Conservation (phyloP, 2,329 filamentous ascomycete species). For the Cladosporium sp. region DNA sequence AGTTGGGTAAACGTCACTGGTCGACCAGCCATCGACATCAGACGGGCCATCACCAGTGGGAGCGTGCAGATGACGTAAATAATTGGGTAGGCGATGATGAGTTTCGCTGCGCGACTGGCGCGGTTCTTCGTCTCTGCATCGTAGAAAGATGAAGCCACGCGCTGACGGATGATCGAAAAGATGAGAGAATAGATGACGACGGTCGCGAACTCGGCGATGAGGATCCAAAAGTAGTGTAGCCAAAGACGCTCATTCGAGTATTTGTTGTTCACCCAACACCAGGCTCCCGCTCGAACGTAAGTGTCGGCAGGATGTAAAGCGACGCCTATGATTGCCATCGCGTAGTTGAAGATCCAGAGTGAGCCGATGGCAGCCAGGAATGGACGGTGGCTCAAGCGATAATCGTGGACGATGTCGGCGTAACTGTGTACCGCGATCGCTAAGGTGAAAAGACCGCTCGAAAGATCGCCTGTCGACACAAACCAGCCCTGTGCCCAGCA, state of each 20-base stretch:
- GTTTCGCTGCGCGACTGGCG: slow-evolving; percentile 42
- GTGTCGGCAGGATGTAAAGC: slow-evolving; percentile 41
- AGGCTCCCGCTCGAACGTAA: slow-evolving; percentile 61
- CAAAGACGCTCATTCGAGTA: slow-evolving; percentile 53
- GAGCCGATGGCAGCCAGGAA: slow-evolving; percentile 48
- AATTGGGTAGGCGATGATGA: slow-evolving; percentile 62
- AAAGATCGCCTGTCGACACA: slow-evolving; percentile 60
- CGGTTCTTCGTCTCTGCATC: slow-evolving; percentile 33
- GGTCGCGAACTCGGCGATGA: slow-evolving; percentile 49
- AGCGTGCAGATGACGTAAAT: slow-evolving; percentile 65
- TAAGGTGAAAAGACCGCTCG: slow-evolving; percentile 62
- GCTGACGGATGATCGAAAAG: slow-evolving; percentile 36
- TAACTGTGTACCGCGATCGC: slow-evolving; percentile 63
- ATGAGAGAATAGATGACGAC: slow-evolving; percentile 45
- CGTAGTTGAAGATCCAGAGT: slow-evolving; percentile 58
- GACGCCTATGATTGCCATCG: slow-evolving; percentile 48
- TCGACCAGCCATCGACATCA: slow-evolving; percentile 55
- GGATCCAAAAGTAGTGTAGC: slow-evolving; percentile 63
- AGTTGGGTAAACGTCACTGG: slow-evolving; percentile 36
- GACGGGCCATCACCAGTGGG: slow-evolving; percentile 59
- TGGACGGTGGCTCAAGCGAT: slow-evolving; percentile 44
- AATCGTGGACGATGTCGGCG: slow-evolving; percentile 54
- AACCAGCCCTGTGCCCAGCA: slow-evolving; percentile 65
- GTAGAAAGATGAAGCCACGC: slow-evolving; percentile 34
- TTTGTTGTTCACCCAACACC: slow-evolving; percentile 60